These are phyloP conservation scores for Monosporascus cannonballus DNA, from an alignment of 2,329 filamentous ascomycete species.

Conservation along the genomic window DNA sequence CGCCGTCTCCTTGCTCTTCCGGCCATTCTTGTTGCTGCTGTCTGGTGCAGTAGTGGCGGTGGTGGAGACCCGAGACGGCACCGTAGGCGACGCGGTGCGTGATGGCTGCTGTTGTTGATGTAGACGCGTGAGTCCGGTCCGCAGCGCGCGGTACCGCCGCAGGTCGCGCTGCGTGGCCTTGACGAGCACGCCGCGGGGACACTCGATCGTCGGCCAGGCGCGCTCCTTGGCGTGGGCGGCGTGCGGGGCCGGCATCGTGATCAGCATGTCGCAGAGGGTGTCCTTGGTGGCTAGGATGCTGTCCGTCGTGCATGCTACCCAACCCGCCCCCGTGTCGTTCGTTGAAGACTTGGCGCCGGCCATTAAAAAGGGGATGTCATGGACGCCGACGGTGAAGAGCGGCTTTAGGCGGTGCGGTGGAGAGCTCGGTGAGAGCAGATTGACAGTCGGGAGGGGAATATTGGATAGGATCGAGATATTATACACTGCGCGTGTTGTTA, in stretches of 20 bases:
- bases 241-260: constrained; percentile 68
- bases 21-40: too few species aligned
- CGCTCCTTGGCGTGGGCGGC: constrained; percentile 51
- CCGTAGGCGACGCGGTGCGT: constrained; percentile 12
- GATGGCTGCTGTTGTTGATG: constrained; percentile 9
- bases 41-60: constrained; percentile 15
- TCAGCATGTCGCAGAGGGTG: constrained; percentile 81
- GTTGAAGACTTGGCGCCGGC: constrained; percentile 46
- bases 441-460: constrained; percentile 67
- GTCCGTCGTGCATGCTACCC: constrained; percentile 95
- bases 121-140: constrained; percentile 52
- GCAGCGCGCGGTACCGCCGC: constrained; percentile 67
- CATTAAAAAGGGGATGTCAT: constrained; percentile 79
- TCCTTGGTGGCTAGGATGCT: constrained; percentile 84
- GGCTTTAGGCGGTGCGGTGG: constrained; percentile 64
- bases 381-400: constrained; percentile 88
- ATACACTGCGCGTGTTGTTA: constrained; percentile 60
- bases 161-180: constrained; percentile 89
- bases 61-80: constrained; percentile 8
- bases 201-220: constrained; percentile 72
- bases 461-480: constrained; percentile 89
- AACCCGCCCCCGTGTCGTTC: constrained; percentile 55
- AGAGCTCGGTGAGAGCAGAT: constrained; percentile 59
- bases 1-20: constrained; percentile 26
- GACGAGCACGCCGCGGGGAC: constrained; percentile 55